These are phyloP conservation scores for Xylaria castorea DNA, from an alignment of 495 filamentous ascomycete species.

Conservation along the genomic window DNA sequence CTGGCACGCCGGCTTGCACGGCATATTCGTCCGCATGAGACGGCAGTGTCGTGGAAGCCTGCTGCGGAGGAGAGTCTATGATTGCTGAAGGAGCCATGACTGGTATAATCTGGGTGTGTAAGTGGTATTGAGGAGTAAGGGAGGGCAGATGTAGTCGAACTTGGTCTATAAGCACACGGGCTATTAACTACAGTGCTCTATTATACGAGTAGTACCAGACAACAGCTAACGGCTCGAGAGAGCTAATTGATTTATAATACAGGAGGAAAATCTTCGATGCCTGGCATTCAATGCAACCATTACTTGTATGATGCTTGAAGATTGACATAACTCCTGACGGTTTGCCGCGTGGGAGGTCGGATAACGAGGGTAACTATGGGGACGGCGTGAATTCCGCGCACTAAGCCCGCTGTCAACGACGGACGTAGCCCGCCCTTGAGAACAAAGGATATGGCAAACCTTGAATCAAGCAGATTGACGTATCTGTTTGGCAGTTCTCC, in stretches of 20 bases:
- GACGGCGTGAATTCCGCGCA: slow-evolving; percentile 28
- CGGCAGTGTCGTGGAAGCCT: slow-evolving; percentile 48
- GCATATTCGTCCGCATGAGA: slow-evolving; percentile 50
- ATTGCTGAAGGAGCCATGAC: slow-evolving; percentile 77
- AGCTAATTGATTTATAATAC: slow-evolving; percentile 15
- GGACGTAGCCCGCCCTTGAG: background rate
- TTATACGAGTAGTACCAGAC: background rate
- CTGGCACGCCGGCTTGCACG: slow-evolving; percentile 52
- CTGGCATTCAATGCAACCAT: background rate
- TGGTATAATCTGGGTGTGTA: slow-evolving; percentile 25
- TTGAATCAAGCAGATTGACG: background rate
- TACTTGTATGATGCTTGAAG: background rate
- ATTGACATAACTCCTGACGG: slow-evolving; percentile 8
- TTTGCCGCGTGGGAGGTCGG: background rate
- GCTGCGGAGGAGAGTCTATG: slow-evolving; percentile 57
- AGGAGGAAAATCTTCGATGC: background rate
- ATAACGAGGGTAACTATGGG: slow-evolving; percentile 24
- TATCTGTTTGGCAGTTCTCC: background rate
- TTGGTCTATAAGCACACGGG: background rate
- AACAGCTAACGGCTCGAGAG: background rate
- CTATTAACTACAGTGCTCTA: background rate
- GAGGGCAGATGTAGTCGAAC: background rate
- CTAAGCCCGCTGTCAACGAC: slow-evolving; percentile 20
- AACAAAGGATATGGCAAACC: background rate
- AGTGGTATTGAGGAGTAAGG: background rate